Evolutionary conservation across 495 filamentous ascomycete genomes (phyloP).

Genomic region (Aspergillus saccharolyticus): DNA sequence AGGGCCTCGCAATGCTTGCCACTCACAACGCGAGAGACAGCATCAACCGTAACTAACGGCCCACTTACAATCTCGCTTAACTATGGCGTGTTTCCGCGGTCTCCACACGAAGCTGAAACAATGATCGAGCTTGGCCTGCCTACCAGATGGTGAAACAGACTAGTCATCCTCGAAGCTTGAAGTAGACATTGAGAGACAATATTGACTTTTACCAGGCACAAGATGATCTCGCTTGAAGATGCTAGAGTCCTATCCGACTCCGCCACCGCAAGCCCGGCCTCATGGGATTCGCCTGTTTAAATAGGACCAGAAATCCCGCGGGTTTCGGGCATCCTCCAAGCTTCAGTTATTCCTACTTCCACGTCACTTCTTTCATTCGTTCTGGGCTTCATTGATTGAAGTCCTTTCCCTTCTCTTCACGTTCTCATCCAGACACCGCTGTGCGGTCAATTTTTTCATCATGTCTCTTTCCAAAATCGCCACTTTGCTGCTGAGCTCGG

Average conservation of each 20-base stretch:
- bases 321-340: neutral
- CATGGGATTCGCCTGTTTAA: neutral
- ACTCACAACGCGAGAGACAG: too few relatives aligned
- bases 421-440: neutral
- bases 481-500: slow-evolving; percentile 9
- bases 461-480: slow-evolving; percentile 14
- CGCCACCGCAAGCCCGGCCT: neutral
- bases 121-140: too few relatives aligned
- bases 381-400: slow-evolving; percentile 11
- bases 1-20: too few relatives aligned
- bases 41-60: too few relatives aligned
- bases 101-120: too few relatives aligned
- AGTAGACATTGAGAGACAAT: too few relatives aligned
- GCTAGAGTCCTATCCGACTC: neutral
- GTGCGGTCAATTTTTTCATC: neutral
- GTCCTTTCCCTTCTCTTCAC: neutral
- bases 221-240: neutral
- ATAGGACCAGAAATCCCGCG: neutral
- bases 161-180: too few relatives aligned
- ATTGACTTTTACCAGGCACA: too few relatives aligned
- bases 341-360: neutral
- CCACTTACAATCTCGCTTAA: too few relatives aligned
- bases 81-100: too few relatives aligned
- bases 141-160: too few relatives aligned
- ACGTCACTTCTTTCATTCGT: neutral